Conservation (phyloP, 2,329 filamentous ascomycete genomes). For the Bertia moriformis region DNA sequence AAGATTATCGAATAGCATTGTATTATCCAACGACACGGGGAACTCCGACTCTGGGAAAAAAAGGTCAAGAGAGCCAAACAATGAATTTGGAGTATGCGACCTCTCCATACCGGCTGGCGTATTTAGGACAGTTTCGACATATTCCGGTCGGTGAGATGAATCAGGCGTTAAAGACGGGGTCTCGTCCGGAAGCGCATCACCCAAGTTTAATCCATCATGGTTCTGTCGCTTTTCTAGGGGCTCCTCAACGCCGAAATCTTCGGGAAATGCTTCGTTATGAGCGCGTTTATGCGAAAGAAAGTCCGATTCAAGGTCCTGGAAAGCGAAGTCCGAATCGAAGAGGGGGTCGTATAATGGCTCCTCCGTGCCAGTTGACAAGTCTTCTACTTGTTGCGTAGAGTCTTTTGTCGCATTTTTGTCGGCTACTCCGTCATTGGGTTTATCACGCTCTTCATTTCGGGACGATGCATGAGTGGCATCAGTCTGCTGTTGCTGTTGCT, state of each 20-base stretch:
- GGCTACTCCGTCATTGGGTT: slow-evolving; percentile 2
- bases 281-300: background rate
- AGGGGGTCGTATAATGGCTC: slow-evolving; percentile 4
- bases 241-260: background rate
- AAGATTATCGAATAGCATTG: too few relatives aligned
- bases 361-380: slow-evolving; percentile 9
- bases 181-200: background rate
- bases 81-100: background rate
- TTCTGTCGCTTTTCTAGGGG: background rate
- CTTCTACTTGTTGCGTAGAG: slow-evolving; percentile 10
- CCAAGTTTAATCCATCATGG: background rate
- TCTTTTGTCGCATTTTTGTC: background rate
- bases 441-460: slow-evolving; percentile 6
- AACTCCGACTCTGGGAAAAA: background rate
- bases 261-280: background rate
- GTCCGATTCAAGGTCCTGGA: background rate
- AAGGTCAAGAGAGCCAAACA: background rate
- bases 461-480: slow-evolving; percentile 3
- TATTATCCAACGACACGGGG: too few relatives aligned
- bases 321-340: slow-evolving; percentile 3
- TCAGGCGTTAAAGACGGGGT: background rate
- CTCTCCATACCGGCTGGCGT: background rate
- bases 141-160: background rate
- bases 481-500: slow-evolving; percentile 9
- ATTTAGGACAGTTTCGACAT: background rate